Evolutionary conservation across 1,284 basidiomycete species (phyloP).

Genomic region (Austroboletus niveus): DNA sequence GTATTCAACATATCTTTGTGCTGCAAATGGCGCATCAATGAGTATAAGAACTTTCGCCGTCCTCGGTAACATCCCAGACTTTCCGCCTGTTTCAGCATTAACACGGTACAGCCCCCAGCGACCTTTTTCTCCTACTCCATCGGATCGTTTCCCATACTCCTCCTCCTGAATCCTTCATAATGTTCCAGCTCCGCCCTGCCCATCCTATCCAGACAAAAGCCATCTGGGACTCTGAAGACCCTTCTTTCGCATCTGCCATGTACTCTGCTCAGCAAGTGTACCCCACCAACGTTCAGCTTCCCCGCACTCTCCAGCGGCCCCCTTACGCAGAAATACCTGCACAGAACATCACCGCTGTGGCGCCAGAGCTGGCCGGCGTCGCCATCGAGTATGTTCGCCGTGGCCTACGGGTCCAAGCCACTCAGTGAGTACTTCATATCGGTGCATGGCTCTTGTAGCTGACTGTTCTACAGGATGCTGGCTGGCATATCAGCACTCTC

Average conservation of each 20-base stretch:
- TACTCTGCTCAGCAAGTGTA: constrained; percentile 31
- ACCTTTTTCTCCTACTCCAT: constrained; percentile 20
- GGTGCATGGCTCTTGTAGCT: constrained; percentile 5
- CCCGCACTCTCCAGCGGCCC: constrained; percentile 56
- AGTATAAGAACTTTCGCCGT: constrained; percentile 28
- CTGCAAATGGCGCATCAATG: constrained; percentile 25
- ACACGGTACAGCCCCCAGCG: constrained; percentile 17
- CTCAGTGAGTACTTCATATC: constrained; percentile 41
- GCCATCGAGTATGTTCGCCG: constrained; percentile 60
- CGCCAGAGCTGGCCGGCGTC: constrained; percentile 55
- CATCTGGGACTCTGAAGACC: constrained; percentile 34
- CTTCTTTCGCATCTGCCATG: constrained; percentile 24
- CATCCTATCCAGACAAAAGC: constrained; percentile 37
- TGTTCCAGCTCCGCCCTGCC: constrained; percentile 36
- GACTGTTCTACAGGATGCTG: constrained; percentile 43
- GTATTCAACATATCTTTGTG: constrained; percentile 34
- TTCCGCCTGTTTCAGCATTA: constrained; percentile 14
- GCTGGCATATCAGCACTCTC: constrained; percentile 48
- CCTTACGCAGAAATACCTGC: constrained; percentile 50
- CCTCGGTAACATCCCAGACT: constrained; percentile 17
- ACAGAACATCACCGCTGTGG: constrained; percentile 49
- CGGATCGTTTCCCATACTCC: constrained; percentile 17
- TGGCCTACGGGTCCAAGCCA: constrained; percentile 48
- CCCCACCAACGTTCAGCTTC: constrained; percentile 48
- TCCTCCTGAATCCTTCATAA: constrained; percentile 15